Percentiles rank a stretch among this genome's conserved stretches.
Evolutionary conservation across 2,329 filamentous ascomycete species (phyloP).

Genomic region (Golovinomyces cichoracearum): DNA sequence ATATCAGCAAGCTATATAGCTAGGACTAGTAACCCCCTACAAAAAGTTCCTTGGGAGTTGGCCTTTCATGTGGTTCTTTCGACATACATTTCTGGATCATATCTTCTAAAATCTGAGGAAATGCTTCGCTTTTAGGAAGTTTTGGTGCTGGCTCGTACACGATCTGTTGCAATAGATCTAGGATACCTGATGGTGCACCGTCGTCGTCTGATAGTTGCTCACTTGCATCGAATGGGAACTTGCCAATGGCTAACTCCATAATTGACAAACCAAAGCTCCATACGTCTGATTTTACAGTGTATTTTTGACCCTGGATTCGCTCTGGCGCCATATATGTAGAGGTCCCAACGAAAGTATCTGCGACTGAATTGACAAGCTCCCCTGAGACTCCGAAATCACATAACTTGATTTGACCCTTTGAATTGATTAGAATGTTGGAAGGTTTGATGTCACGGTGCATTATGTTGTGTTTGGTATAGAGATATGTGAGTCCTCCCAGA

Average conservation of each 20-base stretch:
- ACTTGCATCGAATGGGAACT: conserved; percentile 73
- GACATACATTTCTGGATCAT: conserved; percentile 90
- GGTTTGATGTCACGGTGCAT: conserved; percentile 99
- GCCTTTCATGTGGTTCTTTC: conserved; percentile 69
- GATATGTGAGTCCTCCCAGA: conserved; percentile 73
- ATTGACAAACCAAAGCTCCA: conserved; percentile 92
- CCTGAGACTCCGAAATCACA: conserved; percentile 98
- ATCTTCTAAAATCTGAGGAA: conserved; percentile 79
- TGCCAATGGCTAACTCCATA: conserved; percentile 93
- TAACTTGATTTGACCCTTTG: conserved; percentile 77
- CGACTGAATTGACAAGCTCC: conserved; percentile 90
- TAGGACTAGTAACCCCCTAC: conserved; percentile 27
- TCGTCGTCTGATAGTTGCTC: conserved; percentile 46
- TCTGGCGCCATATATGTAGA: conserved; percentile 99
- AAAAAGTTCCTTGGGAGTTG: conserved; percentile 79
- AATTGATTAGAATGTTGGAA: conserved; percentile 92
- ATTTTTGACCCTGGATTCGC: conserved; percentile 86
- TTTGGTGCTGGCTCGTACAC: conserved; percentile 85
- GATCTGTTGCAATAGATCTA: conserved; percentile 89
- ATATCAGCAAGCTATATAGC: conserved; percentile 2
- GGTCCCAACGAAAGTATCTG: conserved; percentile 92
- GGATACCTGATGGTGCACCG: conserved; percentile 70
- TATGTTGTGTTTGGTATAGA: conserved; percentile 86
- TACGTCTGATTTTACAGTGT: conserved; percentile 94
- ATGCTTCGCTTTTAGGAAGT: conserved; percentile 89